Conservation (phyloP, 345 rosid genomes). For the Brassica juncea region DNA sequence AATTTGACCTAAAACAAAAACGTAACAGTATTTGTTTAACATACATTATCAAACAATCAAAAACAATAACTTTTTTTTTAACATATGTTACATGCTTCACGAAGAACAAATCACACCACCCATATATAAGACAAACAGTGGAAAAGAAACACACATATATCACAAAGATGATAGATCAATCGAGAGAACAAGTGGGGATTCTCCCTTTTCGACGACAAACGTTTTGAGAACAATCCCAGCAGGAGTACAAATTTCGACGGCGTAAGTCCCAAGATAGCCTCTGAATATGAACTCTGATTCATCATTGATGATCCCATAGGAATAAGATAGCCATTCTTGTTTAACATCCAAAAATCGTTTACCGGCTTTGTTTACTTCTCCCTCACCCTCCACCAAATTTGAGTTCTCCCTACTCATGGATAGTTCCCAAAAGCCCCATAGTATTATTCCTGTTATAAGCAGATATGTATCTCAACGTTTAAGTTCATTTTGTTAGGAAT, state of each 20-base stretch:
- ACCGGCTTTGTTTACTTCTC: slow-evolving; percentile 77
- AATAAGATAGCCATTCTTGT: slow-evolving; percentile 69
- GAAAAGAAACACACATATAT: slow-evolving; percentile 14
- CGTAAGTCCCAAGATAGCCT: slow-evolving; percentile 74
- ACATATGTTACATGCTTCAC: background rate
- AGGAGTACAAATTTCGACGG: slow-evolving; percentile 49
- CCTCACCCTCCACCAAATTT: slow-evolving; percentile 81
- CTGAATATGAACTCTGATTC: slow-evolving; percentile 61
- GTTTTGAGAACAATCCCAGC: slow-evolving; percentile 51
- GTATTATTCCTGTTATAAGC: slow-evolving; percentile 42
- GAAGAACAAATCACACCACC: background rate
- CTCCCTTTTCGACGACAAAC: slow-evolving; percentile 64
- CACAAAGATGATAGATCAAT: slow-evolving; percentile 44
- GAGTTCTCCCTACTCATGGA: slow-evolving; percentile 70
- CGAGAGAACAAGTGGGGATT: slow-evolving; percentile 53
- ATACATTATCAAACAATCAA: background rate
- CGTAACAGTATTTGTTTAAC: background rate
- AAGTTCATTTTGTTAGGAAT: background rate
- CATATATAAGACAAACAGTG: background rate
- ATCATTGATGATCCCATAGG: slow-evolving; percentile 55
- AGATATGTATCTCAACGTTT: background rate
- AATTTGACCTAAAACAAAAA: background rate
- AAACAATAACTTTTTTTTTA: background rate
- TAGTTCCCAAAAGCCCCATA: slow-evolving; percentile 99
- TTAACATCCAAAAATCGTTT: slow-evolving; percentile 58